Evolutionary conservation across 495 filamentous ascomycete genomes (phyloP).

Genomic region (Penicillium desertorum): DNA sequence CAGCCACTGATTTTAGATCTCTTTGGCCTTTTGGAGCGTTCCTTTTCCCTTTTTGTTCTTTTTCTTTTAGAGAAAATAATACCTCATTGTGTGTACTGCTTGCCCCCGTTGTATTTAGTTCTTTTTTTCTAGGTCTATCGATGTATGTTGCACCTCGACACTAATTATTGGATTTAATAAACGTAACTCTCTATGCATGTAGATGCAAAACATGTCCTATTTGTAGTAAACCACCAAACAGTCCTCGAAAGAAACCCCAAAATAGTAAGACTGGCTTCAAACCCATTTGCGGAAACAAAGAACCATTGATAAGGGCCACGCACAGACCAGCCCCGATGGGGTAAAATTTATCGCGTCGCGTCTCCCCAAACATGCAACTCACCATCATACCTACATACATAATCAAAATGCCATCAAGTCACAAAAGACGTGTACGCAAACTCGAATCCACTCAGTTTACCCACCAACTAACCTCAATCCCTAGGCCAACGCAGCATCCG

Average conservation of each 20-base stretch:
- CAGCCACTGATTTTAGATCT: constrained; percentile 27
- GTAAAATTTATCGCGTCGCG: constrained; percentile 27
- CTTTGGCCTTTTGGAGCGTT: constrained; percentile 10
- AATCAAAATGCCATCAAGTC: constrained; percentile 34
- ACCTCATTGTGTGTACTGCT: constrained; percentile 11
- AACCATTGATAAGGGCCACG: constrained; percentile 17
- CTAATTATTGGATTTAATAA: neutral
- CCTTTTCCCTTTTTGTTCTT: constrained; percentile 10
- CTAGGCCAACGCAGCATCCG: constrained; percentile 10
- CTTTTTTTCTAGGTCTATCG: neutral
- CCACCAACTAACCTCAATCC: neutral
- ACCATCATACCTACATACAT: neutral
- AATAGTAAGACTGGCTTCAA: neutral
- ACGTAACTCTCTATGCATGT: neutral
- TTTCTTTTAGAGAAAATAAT: constrained; percentile 32
- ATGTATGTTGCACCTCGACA: neutral
- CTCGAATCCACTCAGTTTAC: neutral
- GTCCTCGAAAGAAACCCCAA: neutral
- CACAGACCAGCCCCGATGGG: constrained; percentile 27
- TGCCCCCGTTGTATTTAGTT: neutral
- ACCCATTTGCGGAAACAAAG: constrained; percentile 10
- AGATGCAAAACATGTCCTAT: neutral
- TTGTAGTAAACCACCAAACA: neutral
- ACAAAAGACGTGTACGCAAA: constrained; percentile 42
- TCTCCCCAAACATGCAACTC: constrained; percentile 6